A percentile compares a stretch with the other conserved stretches of the same genome.
These are phyloP conservation scores for Ophiocordyceps unilateralis DNA, from an alignment of 2,329 filamentous ascomycete species.

Conservation along the genomic window DNA sequence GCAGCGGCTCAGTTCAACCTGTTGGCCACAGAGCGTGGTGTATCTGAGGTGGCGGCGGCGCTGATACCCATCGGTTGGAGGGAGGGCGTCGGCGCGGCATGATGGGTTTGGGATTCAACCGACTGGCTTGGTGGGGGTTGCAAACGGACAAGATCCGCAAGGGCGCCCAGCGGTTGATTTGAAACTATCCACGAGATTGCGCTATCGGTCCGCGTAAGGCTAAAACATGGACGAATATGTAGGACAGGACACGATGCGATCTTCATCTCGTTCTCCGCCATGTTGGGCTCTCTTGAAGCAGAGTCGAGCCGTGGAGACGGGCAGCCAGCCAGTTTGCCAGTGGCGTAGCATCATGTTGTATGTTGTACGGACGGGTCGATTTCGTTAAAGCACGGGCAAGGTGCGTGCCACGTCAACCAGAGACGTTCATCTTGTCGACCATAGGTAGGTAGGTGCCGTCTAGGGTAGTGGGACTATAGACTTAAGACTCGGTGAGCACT, in stretches of 20 bases:
- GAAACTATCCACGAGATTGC: too few relatives aligned
- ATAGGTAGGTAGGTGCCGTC: neutral
- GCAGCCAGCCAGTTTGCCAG: neutral
- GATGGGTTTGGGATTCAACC: neutral
- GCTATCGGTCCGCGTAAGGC: too few relatives aligned
- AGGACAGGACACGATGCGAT: too few relatives aligned
- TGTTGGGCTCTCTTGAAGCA: too few relatives aligned
- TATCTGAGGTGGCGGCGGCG: slow-evolving; percentile 70
- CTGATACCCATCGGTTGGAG: slow-evolving; percentile 75
- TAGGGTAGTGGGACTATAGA: neutral
- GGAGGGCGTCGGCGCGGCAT: slow-evolving; percentile 32
- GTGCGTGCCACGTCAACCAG: neutral
- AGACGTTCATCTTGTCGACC: too few relatives aligned
- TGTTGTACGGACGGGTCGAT: neutral
- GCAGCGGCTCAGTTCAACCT: slow-evolving; percentile 90
- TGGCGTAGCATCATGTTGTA: neutral
- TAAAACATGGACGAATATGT: too few relatives aligned
- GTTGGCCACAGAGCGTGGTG: slow-evolving; percentile 81
- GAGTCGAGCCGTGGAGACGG: too few relatives aligned
- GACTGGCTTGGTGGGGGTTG: neutral
- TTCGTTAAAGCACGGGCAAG: neutral
- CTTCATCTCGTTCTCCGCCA: too few relatives aligned
- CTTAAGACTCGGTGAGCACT: neutral
- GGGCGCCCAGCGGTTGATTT: too few relatives aligned
- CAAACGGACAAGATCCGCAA: neutral